A percentile compares a stretch with the other conserved stretches of the same genome.
Conservation (phyloP, 1,284 basidiomycete genomes). For the Abortiporus biennis region DNA sequence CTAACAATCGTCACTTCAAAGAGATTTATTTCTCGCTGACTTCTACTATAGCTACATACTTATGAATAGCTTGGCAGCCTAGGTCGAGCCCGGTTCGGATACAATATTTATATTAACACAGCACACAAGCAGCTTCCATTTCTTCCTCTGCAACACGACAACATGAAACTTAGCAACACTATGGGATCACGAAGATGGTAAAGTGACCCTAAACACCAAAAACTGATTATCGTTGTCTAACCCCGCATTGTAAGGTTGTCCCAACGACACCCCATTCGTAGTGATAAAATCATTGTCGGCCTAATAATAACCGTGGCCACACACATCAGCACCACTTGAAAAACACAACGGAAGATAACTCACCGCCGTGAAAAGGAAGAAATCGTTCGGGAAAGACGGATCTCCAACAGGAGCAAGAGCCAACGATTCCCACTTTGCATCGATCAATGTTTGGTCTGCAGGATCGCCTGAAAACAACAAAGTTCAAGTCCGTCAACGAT, state of each 20-base stretch:
- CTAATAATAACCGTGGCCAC: slow-evolving; percentile 20
- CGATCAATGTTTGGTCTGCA: slow-evolving; percentile 50
- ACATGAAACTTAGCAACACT: no score
- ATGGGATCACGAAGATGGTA: no score
- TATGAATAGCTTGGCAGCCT: no score
- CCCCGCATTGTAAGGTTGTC: slow-evolving; percentile 48
- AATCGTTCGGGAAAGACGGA: slow-evolving; percentile 48
- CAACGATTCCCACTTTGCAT: slow-evolving; percentile 65
- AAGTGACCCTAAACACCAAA: slow-evolving; percentile 58
- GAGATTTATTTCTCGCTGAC: no score
- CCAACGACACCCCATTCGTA: slow-evolving; percentile 47
- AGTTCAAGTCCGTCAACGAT: background rate
- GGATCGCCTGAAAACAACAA: slow-evolving; percentile 18
- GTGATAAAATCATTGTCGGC: slow-evolving; percentile 66
- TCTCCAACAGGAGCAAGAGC: slow-evolving; percentile 54
- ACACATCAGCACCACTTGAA: slow-evolving; percentile 1
- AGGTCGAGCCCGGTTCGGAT: no score
- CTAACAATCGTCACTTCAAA: no score
- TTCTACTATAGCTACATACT: no score
- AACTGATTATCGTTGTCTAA: slow-evolving; percentile 59
- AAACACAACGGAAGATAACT: no score
- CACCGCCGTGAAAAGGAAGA: slow-evolving; percentile 59
- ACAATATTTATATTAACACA: no score
- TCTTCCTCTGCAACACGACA: no score
- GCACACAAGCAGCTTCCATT: no score